phyloP scores from a whole-genome alignment of 305 asterid genomes.

The Ruellia speciosa region DNA sequence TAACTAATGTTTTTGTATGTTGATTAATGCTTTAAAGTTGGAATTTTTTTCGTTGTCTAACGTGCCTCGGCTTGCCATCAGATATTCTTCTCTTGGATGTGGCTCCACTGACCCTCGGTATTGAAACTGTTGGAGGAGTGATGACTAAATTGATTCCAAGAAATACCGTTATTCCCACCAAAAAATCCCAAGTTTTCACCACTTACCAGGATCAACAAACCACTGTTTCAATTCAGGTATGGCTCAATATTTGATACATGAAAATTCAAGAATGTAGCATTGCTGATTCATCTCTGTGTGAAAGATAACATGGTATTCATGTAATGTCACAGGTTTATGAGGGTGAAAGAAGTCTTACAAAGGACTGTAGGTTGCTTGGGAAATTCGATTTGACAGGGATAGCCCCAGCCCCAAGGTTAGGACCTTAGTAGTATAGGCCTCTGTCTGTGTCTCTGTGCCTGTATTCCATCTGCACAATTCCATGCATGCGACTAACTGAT shows the following conservation, averaged over 20 bases:
- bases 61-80: constrained; percentile 8
- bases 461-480: too few species aligned
- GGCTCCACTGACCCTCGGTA: constrained; percentile 47
- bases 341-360: constrained; percentile 92
- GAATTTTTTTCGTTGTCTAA: neutral
- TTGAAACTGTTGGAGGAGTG: constrained; percentile 54
- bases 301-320: neutral
- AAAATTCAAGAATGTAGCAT: neutral
- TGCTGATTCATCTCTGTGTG: neutral
- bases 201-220: constrained; percentile 59
- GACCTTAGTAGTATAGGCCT: too few species aligned
- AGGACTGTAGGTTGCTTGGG: constrained; percentile 88
- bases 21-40: neutral
- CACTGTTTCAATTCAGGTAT: constrained; percentile 45
- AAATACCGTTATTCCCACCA: constrained; percentile 50
- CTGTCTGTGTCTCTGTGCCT: too few species aligned
- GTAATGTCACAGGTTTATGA: constrained; percentile 56
- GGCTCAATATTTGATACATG: neutral
- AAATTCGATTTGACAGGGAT: constrained; percentile 87
- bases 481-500: neutral
- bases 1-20: too few species aligned
- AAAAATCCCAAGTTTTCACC: constrained; percentile 55
- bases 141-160: constrained; percentile 63
- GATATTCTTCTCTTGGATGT: constrained; percentile 53
- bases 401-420: constrained; percentile 88